These are phyloP conservation scores for Sarocladium kiliense DNA, from an alignment of 2,329 filamentous ascomycete species.

Conservation along the genomic window DNA sequence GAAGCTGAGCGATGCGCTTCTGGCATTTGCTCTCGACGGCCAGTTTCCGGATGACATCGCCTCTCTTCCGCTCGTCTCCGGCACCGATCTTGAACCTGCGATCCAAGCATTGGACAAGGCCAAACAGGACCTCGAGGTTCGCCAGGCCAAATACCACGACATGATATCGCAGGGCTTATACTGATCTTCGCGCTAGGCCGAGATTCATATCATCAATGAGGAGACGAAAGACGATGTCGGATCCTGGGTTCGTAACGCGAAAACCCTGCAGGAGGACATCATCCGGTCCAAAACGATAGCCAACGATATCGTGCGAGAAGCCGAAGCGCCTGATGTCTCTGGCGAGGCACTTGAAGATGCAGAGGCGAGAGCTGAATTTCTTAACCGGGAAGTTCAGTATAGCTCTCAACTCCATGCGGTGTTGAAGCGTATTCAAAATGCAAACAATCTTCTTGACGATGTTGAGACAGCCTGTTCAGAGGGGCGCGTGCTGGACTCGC, in stretches of 20 bases:
- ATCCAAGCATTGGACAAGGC: conserved; percentile 32
- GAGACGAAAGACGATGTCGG: conserved; percentile 75
- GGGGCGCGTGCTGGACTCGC: conserved; percentile 49
- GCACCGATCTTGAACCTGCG: conserved; percentile 31
- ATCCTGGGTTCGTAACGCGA: conserved; percentile 80
- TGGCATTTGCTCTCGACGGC: conserved; percentile 34
- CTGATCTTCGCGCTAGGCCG: conserved; percentile 29
- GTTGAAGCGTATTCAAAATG: conserved; percentile 46
- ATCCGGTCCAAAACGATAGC: conserved; percentile 73
- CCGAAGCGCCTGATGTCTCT: conserved; percentile 56
- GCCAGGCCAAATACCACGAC: not conserved
- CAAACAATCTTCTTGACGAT: conserved; percentile 56
- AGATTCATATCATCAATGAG: conserved; percentile 72
- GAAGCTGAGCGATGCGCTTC: conserved; percentile 33
- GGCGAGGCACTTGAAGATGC: conserved; percentile 49
- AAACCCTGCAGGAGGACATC: conserved; percentile 80
- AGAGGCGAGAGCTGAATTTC: conserved; percentile 50
- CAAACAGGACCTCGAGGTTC: conserved; percentile 35
- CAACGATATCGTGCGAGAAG: conserved; percentile 72
- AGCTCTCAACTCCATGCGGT: conserved; percentile 50
- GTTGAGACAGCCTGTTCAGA: conserved; percentile 55
- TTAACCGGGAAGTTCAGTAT: conserved; percentile 54
- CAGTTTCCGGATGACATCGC: conserved; percentile 35
- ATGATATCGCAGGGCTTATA: not conserved
- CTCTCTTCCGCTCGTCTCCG: conserved; percentile 30